phyloP scores from a whole-genome alignment of 768 basidiomycete species.

The Tulasnella calospora region DNA sequence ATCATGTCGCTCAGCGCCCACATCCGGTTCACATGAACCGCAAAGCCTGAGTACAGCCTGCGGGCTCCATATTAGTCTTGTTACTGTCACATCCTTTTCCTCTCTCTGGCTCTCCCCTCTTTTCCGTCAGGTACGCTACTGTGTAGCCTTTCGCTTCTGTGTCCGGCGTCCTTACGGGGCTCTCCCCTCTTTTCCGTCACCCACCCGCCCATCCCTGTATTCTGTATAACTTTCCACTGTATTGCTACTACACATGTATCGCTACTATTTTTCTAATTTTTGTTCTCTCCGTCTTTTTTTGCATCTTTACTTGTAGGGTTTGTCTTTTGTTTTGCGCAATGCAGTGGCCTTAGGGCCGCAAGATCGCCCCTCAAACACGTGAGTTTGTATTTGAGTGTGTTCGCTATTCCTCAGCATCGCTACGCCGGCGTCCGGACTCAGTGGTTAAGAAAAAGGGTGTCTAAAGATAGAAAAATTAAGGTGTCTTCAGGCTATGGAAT shows the following conservation, averaged over 20 bases:
- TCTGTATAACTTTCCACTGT: background rate
- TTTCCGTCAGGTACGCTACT: background rate
- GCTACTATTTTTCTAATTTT: background rate
- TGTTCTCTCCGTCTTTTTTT: background rate
- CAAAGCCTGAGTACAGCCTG: background rate
- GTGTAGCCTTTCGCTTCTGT: background rate
- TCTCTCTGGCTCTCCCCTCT: background rate
- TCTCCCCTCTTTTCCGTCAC: conserved; percentile 2
- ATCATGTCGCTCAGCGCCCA: background rate
- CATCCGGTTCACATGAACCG: background rate
- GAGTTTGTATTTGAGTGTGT: background rate
- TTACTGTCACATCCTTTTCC: background rate
- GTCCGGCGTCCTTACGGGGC: background rate
- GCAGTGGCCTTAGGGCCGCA: background rate
- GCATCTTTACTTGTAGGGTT: background rate
- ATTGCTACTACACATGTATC: background rate
- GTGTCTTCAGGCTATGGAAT: too few species aligned
- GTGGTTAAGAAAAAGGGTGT: too few species aligned
- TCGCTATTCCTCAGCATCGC: background rate
- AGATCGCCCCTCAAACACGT: background rate
- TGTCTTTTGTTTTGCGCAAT: background rate
- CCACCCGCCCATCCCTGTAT: background rate
- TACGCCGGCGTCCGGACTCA: background rate
- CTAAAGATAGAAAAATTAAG: too few species aligned
- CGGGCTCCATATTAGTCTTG: background rate